phyloP scores from a whole-genome alignment of 2,329 filamentous ascomycete genomes.

The Colletotrichum cordylinicola region DNA sequence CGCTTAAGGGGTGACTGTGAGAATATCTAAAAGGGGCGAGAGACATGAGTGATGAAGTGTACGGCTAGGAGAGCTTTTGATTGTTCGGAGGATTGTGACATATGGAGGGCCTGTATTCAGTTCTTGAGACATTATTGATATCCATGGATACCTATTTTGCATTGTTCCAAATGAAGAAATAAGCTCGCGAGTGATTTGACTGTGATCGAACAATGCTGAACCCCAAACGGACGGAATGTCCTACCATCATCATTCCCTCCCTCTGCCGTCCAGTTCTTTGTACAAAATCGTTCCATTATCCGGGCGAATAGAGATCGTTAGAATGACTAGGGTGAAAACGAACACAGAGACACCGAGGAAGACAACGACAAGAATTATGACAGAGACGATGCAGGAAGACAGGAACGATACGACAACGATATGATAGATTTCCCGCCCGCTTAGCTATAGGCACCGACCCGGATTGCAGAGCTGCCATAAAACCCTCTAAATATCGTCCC shows the following conservation, averaged over 20 bases:
- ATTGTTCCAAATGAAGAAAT: not conserved
- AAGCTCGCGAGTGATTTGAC: not conserved
- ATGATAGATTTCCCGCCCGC: not conserved
- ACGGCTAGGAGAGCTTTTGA: not conserved
- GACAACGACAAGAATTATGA: not conserved
- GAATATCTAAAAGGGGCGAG: not conserved
- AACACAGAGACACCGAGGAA: not conserved
- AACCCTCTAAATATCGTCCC: not conserved
- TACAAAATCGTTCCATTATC: rapidly evolving
- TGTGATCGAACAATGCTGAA: rapidly evolving
- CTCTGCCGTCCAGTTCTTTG: rapidly evolving
- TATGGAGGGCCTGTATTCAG: not conserved
- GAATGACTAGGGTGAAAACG: rapidly evolving
- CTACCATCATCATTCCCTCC: not conserved
- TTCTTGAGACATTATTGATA: not conserved
- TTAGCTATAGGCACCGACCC: not conserved
- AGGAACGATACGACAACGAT: rapidly evolving
- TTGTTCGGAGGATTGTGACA: not conserved
- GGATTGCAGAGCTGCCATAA: not conserved
- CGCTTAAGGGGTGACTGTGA: not conserved
- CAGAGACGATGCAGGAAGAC: not conserved
- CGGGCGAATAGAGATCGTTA: not conserved
- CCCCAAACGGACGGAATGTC: not conserved
- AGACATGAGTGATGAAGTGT: not conserved
- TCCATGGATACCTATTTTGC: not conserved